Percentiles rank a stretch among this genome's conserved stretches.
These are phyloP conservation scores for Nothopassalora personata DNA, from an alignment of 2,329 filamentous ascomycete species.

Conservation along the genomic window DNA sequence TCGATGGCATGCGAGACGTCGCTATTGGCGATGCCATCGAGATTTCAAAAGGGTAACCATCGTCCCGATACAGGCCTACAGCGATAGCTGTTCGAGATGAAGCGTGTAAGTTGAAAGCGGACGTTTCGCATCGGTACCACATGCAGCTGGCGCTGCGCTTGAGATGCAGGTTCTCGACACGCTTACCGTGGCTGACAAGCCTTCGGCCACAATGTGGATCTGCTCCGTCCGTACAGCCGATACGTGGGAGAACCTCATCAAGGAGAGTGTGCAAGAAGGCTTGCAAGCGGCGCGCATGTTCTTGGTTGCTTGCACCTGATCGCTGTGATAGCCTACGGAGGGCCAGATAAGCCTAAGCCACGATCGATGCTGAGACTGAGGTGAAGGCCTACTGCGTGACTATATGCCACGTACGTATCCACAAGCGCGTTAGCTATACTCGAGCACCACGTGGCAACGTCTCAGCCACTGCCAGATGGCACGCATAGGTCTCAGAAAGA, in stretches of 20 bases:
- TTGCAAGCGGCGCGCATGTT: slow-evolving; percentile 5
- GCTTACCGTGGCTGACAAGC: slow-evolving; percentile 1
- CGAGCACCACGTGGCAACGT: too few species aligned
- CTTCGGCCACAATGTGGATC: slow-evolving; percentile 5
- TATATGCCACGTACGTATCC: slow-evolving; percentile 10
- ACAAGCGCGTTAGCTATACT: too few species aligned
- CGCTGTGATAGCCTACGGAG: slow-evolving; percentile 6
- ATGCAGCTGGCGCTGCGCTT: too few species aligned
- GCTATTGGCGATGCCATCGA: neutral
- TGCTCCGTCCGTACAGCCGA: slow-evolving; percentile 6
- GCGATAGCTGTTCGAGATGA: neutral
- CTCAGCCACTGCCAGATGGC: too few species aligned
- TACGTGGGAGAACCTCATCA: slow-evolving; percentile 8
- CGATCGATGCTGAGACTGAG: too few species aligned
- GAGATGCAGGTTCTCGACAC: too few species aligned
- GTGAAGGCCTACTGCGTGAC: slow-evolving; percentile 3
- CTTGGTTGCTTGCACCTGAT: slow-evolving; percentile 1
- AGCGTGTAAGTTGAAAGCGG: too few species aligned
- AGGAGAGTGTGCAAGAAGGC: slow-evolving; percentile 3
- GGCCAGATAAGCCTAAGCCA: too few species aligned
- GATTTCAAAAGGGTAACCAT: neutral
- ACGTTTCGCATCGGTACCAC: too few species aligned
- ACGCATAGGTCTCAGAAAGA: too few species aligned
- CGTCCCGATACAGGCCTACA: slow-evolving; percentile 1
- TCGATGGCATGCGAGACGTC: neutral